A percentile compares a stretch with the other conserved stretches of the same genome.
These are phyloP conservation scores for Salinomyces thailandicus DNA, from an alignment of 2,329 filamentous ascomycete species.

Conservation along the genomic window DNA sequence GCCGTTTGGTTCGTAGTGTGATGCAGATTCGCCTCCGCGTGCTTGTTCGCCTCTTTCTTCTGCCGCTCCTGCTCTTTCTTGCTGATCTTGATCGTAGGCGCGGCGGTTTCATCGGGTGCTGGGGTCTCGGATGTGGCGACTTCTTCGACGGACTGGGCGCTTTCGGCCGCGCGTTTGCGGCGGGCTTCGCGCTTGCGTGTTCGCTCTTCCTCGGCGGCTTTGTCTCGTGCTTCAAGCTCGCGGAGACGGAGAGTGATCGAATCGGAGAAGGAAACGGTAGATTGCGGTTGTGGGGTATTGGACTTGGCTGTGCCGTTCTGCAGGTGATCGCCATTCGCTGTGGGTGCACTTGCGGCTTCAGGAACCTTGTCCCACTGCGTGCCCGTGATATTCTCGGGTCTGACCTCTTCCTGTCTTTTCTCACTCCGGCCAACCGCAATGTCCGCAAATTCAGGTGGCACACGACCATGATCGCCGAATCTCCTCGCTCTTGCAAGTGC, in stretches of 20 bases:
- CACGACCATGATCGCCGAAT: constrained; percentile 65
- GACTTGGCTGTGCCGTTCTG: constrained; percentile 2
- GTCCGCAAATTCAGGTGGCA: constrained; percentile 67
- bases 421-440: constrained; percentile 49
- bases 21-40: constrained; percentile 35
- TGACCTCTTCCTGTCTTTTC: constrained; percentile 24
- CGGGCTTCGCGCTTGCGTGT: constrained; percentile 36
- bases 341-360: constrained; percentile 2
- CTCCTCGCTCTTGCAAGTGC: constrained; percentile 61
- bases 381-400: constrained; percentile 27
- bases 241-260: constrained; percentile 45
- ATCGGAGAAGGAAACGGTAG: constrained; percentile 35
- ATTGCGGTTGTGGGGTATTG: constrained; percentile 29
- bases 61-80: constrained; percentile 82
- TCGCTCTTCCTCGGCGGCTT: constrained; percentile 59
- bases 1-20: constrained; percentile 76
- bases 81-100: constrained; percentile 56
- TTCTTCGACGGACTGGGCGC: constrained; percentile 18
- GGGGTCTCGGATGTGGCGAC: constrained; percentile 25
- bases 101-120: constrained; percentile 25
- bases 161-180: constrained; percentile 17
- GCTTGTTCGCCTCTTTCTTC: constrained; percentile 54
- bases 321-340: constrained; percentile 11
- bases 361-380: constrained; percentile 22
- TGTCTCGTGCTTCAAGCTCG: constrained; percentile 54